Conservation (phyloP, 495 filamentous ascomycete genomes). For the Neurospora tetraspora region DNA sequence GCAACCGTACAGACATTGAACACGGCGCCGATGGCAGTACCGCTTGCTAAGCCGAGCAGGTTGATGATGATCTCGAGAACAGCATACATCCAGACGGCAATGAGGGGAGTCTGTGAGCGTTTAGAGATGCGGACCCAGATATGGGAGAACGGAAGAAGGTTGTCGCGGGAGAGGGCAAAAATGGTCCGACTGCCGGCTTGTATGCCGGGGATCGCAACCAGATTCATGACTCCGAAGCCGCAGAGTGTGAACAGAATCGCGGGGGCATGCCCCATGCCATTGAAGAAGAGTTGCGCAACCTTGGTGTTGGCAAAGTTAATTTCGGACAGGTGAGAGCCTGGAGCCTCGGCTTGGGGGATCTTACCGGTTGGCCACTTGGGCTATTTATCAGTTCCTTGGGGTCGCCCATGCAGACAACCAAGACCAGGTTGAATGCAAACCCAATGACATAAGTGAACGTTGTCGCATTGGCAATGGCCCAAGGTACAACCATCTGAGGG, state of each 20-base stretch:
- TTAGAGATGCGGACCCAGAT: slow-evolving; percentile 45
- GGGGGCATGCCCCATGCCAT: slow-evolving; percentile 46
- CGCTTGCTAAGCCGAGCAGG: slow-evolving; percentile 51
- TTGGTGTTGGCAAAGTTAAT: neutral
- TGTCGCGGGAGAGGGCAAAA: slow-evolving; percentile 53
- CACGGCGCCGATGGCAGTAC: slow-evolving; percentile 50
- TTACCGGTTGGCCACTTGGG: slow-evolving; percentile 43
- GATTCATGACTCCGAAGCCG: slow-evolving; percentile 47
- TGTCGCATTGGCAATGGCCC: slow-evolving; percentile 49
- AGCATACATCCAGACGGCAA: slow-evolving; percentile 51
- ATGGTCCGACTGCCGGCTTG: slow-evolving; percentile 52
- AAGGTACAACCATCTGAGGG: slow-evolving; percentile 49
- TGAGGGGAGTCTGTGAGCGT: slow-evolving; percentile 48
- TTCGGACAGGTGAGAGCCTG: neutral
- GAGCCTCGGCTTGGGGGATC: neutral
- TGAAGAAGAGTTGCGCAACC: slow-evolving; percentile 54
- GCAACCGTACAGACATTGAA: slow-evolving; percentile 56
- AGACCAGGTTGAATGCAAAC: slow-evolving; percentile 53
- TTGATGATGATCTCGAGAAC: slow-evolving; percentile 50
- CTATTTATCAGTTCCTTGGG: slow-evolving; percentile 33
- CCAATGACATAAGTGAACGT: slow-evolving; percentile 52
- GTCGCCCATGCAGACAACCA: slow-evolving; percentile 52
- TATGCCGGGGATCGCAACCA: slow-evolving; percentile 52
- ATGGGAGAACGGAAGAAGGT: slow-evolving; percentile 43
- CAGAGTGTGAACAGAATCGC: slow-evolving; percentile 52